Base-by-base conservation (phyloP, 2,329 filamentous ascomycete species). In the Fusarium sambucinum region DNA sequence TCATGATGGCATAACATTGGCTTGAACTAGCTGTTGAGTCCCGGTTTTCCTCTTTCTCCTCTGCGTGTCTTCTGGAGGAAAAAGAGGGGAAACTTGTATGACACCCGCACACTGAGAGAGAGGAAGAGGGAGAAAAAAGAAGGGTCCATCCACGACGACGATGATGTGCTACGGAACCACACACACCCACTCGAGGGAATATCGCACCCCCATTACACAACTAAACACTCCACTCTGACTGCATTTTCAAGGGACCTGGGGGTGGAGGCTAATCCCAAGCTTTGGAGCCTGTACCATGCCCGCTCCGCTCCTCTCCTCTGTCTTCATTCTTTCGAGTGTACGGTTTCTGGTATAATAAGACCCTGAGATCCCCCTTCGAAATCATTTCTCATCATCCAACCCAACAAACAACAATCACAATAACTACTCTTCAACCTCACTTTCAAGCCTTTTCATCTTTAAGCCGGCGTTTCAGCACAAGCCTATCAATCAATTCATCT, bases 301-400 rank as follows among this genome's bases (percentile, higher is more conserved):
- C 53, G 60, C 59, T 63, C 63, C 60, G 50, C 55, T 68, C 60
- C 57, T 56, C 67, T 62, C 46, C 35, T 42, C 48, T 54, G 50
- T 29, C 17, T 32, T 35, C 41, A 40, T 44, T 50, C 32, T 42
- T 38, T 48, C n/a, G 38, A 19, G 61, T 42, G 55, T 42, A 40
- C 27, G 27, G 37, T 29, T 51, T 60, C 40, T 57, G 52, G 69
- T 73, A 73, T 73, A 73, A 63, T 73, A 74, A 73, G 71, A 71
- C 60, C 59, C 42, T 50, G 47, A 38, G 19, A 63, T 63, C 62
- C 54, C 69, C 59, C 51, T 19, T 63, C 37, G 1, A 40, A 14
- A 4, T n/a, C 11, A 21, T 3, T 54, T 50, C 37, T 30, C 30
- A 53, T 64, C 53, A 64, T 50, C 33, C 42, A 44, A 35, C 33